Conservation (phyloP, 163 green algal species). For the Botryococcus braunii region DNA sequence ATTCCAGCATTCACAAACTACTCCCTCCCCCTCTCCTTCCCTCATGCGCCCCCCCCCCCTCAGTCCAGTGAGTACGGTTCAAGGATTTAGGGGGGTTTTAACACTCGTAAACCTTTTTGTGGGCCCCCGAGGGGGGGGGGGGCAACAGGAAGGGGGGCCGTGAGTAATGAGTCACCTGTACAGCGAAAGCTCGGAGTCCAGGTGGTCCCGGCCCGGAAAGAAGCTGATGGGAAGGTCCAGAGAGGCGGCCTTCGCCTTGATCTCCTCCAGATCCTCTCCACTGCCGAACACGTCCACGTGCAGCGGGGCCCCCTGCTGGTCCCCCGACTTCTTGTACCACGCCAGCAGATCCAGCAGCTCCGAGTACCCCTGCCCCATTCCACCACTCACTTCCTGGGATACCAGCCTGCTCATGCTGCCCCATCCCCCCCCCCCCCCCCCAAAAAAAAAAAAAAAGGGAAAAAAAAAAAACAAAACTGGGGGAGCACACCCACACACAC, state of each 20-base stretch:
- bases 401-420: constrained; percentile 41
- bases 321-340: constrained; percentile 41
- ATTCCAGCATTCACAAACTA: no score
- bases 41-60: no score
- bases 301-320: constrained; percentile 14
- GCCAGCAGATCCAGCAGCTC: constrained; percentile 74
- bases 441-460: no score
- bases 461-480: no score
- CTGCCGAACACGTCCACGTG: constrained; percentile 44
- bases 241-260: constrained; percentile 8
- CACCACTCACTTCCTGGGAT: neutral
- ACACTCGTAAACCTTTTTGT: no score
- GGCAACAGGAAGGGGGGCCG: neutral
- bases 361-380: constrained; percentile 64
- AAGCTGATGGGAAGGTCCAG: constrained; percentile 8
- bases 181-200: constrained; percentile 2
- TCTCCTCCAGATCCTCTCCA: constrained; percentile 34
- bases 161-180: constrained; percentile 2
- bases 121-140: no score
- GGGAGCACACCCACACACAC: no score
- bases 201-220: constrained; percentile 14
- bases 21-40: no score
- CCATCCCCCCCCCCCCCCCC: no score
- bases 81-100: no score
- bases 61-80: no score